These are phyloP conservation scores for Sclerotinia spermophila DNA, from an alignment of 2,329 filamentous ascomycete genomes.

Conservation along the genomic window DNA sequence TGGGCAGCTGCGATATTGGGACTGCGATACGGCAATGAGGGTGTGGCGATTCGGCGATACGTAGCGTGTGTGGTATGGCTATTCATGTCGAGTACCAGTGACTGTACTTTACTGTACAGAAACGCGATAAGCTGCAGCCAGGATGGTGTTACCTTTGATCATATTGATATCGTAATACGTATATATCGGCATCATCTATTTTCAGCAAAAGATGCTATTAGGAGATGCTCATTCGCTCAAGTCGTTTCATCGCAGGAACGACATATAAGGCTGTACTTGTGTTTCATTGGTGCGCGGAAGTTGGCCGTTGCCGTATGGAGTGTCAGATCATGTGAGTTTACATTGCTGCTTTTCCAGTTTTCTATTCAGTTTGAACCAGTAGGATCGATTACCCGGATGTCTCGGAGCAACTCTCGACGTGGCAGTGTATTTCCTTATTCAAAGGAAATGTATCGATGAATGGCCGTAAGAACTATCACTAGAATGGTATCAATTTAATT, in stretches of 20 bases:
- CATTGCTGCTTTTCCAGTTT: slow-evolving; percentile 19
- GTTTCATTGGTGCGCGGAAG: slow-evolving; percentile 23
- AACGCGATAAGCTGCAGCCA: slow-evolving; percentile 13
- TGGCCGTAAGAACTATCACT: background rate
- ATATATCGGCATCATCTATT: slow-evolving; percentile 7
- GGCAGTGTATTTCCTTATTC: slow-evolving; percentile 9
- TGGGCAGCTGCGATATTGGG: background rate
- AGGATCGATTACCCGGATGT: slow-evolving; percentile 15
- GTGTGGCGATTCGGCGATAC: slow-evolving; percentile 12
- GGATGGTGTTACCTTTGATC: slow-evolving; percentile 19
- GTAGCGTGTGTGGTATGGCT: background rate
- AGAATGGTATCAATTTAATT: slow-evolving; percentile 3
- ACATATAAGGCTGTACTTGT: slow-evolving; percentile 20
- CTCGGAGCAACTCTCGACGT: slow-evolving; percentile 18
- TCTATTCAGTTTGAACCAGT: background rate
- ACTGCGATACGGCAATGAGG: background rate
- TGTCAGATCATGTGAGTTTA: slow-evolving; percentile 19
- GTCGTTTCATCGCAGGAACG: slow-evolving; percentile 10
- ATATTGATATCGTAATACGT: slow-evolving; percentile 18
- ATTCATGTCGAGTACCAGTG: slow-evolving; percentile 16
- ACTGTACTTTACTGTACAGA: background rate
- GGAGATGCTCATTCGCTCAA: slow-evolving; percentile 10
- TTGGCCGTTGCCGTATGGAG: slow-evolving; percentile 16
- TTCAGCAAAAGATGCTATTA: background rate
- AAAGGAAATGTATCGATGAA: background rate